A percentile compares a stretch with the other conserved stretches of the same genome.
These are phyloP conservation scores for Malassezia psittaci DNA, from an alignment of 1,284 basidiomycete genomes.

Conservation along the genomic window DNA sequence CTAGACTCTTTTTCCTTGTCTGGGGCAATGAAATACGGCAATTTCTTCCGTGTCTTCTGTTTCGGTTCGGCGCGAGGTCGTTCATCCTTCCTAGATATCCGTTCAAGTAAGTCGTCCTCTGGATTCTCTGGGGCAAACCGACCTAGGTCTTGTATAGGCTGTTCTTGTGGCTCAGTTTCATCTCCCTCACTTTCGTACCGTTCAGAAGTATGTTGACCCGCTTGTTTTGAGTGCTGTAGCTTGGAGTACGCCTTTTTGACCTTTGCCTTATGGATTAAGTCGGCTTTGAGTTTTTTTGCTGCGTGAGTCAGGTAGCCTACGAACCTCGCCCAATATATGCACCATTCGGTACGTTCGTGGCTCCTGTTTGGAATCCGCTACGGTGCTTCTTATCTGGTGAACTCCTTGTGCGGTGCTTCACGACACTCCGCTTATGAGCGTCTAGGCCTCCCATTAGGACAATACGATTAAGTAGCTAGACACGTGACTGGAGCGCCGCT, in stretches of 20 bases:
- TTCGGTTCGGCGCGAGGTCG: slow-evolving; percentile 1
- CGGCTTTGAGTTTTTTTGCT: slow-evolving; percentile 53
- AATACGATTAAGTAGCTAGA: not conserved
- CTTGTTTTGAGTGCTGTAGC: slow-evolving; percentile 31
- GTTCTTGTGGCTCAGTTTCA: not conserved
- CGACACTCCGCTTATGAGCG: slow-evolving; percentile 26
- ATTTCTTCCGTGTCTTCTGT: slow-evolving; percentile 20
- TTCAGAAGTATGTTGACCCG: no score
- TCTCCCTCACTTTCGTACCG: slow-evolving; percentile 46
- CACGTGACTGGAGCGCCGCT: not conserved
- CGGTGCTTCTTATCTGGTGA: slow-evolving; percentile 16
- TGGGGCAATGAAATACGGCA: slow-evolving; percentile 10
- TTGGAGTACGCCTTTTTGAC: slow-evolving; percentile 53
- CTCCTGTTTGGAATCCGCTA: slow-evolving; percentile 40
- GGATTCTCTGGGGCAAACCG: slow-evolving; percentile 27
- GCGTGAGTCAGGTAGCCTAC: slow-evolving; percentile 14
- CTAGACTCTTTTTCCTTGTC: slow-evolving; percentile 13
- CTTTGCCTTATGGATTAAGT: slow-evolving; percentile 53
- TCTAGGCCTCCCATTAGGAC: slow-evolving; percentile 2
- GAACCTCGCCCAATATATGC: slow-evolving; percentile 37
- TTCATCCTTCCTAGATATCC: not conserved
- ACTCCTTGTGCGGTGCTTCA: slow-evolving; percentile 30
- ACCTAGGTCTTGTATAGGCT: slow-evolving; percentile 6
- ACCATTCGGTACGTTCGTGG: slow-evolving; percentile 38
- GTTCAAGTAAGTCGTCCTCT: not conserved